Conservation (phyloP, 2,329 filamentous ascomycete species). For the Nannizziopsis arthrosporioides region DNA sequence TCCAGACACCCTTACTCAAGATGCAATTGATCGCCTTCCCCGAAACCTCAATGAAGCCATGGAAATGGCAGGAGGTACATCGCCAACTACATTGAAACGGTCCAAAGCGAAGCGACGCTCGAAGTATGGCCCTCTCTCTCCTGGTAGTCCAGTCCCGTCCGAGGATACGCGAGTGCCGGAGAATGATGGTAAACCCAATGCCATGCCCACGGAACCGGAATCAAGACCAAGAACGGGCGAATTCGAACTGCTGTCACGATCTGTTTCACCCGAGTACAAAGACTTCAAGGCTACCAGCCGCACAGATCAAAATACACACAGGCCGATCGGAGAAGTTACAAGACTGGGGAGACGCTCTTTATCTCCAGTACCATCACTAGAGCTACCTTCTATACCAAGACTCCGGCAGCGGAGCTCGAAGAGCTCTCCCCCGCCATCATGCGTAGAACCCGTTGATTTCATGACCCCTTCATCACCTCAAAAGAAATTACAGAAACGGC, state of each 20-base stretch:
- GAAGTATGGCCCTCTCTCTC: slow-evolving; percentile 27
- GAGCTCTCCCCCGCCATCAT: slow-evolving; percentile 20
- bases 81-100: slow-evolving; percentile 26
- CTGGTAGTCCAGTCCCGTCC: slow-evolving; percentile 19
- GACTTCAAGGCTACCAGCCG: slow-evolving; percentile 1
- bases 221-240: not conserved
- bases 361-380: slow-evolving; percentile 38
- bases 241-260: slow-evolving; percentile 1
- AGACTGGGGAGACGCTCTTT: slow-evolving; percentile 26
- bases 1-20: slow-evolving; percentile 1
- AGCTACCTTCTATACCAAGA: slow-evolving; percentile 36
- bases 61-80: slow-evolving; percentile 22
- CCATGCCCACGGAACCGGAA: slow-evolving; percentile 3
- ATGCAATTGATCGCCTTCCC: slow-evolving; percentile 5
- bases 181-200: slow-evolving; percentile 16
- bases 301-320: not conserved
- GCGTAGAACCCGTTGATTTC: slow-evolving; percentile 9
- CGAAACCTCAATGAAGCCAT: slow-evolving; percentile 17
- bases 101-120: slow-evolving; percentile 32
- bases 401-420: slow-evolving; percentile 29
- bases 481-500: slow-evolving; percentile 18
- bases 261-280: slow-evolving; percentile 7
- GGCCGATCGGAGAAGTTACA: slow-evolving; percentile 19
- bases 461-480: slow-evolving; percentile 18
- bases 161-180: slow-evolving; percentile 18